Evolutionary conservation across 192 early-diverging fungal species (phyloP), one percentile per base, ranked within the genome.

Genomic region (Mortierella alpina): DNA sequence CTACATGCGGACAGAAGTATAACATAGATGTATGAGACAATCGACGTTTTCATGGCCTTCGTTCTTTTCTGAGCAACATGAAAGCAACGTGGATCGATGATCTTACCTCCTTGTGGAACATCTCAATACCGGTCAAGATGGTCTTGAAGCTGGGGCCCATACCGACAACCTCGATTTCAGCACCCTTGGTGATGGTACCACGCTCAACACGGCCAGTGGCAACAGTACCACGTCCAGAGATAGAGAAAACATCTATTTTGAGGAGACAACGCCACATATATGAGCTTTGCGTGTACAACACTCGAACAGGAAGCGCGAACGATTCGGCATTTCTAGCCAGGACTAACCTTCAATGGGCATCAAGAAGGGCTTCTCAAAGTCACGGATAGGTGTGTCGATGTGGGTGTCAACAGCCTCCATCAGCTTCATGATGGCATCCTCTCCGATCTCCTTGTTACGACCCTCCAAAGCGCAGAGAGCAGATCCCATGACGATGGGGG

Each of bases 291-390:
- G 31, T 31, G 31, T 3, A 31, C 31, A 31, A 3, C 31, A 31
- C 31, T 31, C 31, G 31, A 31, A 31, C 3, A 31, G 31, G 31
- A 31, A 4, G 2, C 49, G 17, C 49, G 17, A 50, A 17, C 49
- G 17, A 17, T 4, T 55, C n/a, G 20, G 31, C 31, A 31, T 31
- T 31, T 31, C 54, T 17, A n/a, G 42, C 1, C 2, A 39, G 44
- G 20, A 66, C 76, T 49, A 66, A 91, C 90, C 91, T 88, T 99
- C 97, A 76, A 99, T 91, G 17, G 97, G 95, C 96, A 99, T 96
- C 87, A 98, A 91, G 91, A 99, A 98, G 46, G 98, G 98, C 90
- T 98, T 98, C 84, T 98, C 96, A 61, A 97, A 88, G 84, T 98
- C 97, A 72, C 98, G 88, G 69, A 88, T 65, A 23, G 98, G 98